phyloP scores from a whole-genome alignment of 139 green algal species.

The Nannochloris sp. region DNA sequence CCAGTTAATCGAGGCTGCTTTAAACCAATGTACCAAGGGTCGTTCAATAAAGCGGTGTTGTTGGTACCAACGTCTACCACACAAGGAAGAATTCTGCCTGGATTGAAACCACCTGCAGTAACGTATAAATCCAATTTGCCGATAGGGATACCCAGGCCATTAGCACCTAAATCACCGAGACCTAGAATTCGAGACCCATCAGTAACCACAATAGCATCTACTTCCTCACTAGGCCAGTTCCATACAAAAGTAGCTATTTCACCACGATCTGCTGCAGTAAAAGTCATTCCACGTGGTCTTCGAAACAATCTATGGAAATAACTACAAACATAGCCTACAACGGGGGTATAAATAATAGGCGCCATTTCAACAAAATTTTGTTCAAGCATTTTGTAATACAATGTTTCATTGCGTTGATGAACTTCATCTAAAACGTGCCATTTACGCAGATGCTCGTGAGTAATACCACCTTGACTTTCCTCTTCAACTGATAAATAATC shows the following conservation, averaged over 20 bases:
- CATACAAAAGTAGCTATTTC: slow-evolving; percentile 69
- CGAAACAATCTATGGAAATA: slow-evolving; percentile 60
- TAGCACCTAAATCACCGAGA: slow-evolving; percentile 73
- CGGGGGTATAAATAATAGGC: slow-evolving; percentile 61
- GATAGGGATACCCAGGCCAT: slow-evolving; percentile 71
- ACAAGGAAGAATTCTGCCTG: slow-evolving; percentile 73
- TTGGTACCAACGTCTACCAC: slow-evolving; percentile 86
- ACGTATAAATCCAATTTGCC: slow-evolving; percentile 95
- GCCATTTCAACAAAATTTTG: slow-evolving; percentile 79
- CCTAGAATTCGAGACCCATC: slow-evolving; percentile 71
- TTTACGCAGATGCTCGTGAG: slow-evolving; percentile 50
- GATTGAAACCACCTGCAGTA: slow-evolving; percentile 80
- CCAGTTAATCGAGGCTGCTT: slow-evolving; percentile 57
- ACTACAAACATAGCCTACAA: slow-evolving; percentile 66
- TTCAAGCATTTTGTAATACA: slow-evolving; percentile 78
- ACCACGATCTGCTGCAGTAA: slow-evolving; percentile 64
- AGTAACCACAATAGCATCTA: slow-evolving; percentile 72
- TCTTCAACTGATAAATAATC: slow-evolving; percentile 18
- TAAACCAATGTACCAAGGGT: slow-evolving; percentile 66
- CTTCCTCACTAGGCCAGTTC: slow-evolving; percentile 47
- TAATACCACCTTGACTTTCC: slow-evolving; percentile 50
- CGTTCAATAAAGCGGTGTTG: slow-evolving; percentile 55
- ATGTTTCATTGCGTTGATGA: slow-evolving; percentile 90
- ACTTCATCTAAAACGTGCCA: slow-evolving; percentile 69
- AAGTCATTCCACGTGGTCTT: slow-evolving; percentile 88